Percentiles rank a stretch among this genome's conserved stretches.
Evolutionary conservation across 768 basidiomycete species (phyloP).

Genomic region (Tubosaeta brunneosetosa): DNA sequence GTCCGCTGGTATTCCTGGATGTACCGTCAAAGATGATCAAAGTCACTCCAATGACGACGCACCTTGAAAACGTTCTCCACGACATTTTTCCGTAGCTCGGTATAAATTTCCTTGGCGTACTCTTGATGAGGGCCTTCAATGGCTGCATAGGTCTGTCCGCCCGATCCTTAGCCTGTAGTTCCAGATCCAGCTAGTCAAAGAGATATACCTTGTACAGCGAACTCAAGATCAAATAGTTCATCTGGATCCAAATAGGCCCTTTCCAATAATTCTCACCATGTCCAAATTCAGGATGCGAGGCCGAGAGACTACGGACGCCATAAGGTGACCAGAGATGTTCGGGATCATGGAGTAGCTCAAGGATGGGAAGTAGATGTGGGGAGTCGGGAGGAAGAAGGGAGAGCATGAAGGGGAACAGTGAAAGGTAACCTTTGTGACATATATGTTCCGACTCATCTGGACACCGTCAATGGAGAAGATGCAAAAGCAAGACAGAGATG

Average conservation of each 20-base stretch:
- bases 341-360: conserved; percentile 77
- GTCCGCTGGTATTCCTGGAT: conserved; percentile 84
- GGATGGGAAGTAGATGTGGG: conserved; percentile 72
- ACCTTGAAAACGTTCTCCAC: conserved; percentile 79
- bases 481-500: not conserved
- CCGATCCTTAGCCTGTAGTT: conserved; percentile 1
- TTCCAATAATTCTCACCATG: conserved; percentile 96
- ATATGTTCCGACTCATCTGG: conserved; percentile 88
- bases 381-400: conserved; percentile 74
- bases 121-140: conserved; percentile 78
- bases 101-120: conserved; percentile 74
- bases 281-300: conserved; percentile 86
- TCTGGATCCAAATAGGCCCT: conserved; percentile 95
- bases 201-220: conserved; percentile 67
- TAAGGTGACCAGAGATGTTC: conserved; percentile 88
- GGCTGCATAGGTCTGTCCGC: conserved; percentile 63
- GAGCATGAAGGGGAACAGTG: conserved; percentile 89
- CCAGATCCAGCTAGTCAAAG: not conserved
- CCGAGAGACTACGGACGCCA: conserved; percentile 84
- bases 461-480: not conserved
- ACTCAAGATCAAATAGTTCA: conserved; percentile 88
- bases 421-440: conserved; percentile 90
- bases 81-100: conserved; percentile 73
- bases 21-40: conserved; percentile 4
- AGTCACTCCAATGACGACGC: conserved; percentile 2